Base-by-base conservation (phyloP, 2,329 filamentous ascomycete genomes). In the Calycina marina region DNA sequence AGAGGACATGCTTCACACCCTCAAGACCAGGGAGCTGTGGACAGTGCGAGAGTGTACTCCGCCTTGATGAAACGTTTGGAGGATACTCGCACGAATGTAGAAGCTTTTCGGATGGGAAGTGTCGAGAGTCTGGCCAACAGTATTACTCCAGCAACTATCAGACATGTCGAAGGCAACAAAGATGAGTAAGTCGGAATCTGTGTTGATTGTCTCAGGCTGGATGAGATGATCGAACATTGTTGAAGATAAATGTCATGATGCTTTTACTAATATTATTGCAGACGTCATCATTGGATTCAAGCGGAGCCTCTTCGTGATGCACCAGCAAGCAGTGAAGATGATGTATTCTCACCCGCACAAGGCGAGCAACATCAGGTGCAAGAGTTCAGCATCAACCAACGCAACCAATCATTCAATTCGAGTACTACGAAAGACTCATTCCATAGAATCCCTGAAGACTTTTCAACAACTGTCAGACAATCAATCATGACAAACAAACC, bases 11-110 rank as follows among this genome's bases (percentile, higher is more conserved):
- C 32, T 6, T 33, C 37, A 15, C 11, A 16, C 15, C 40, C 42
- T 14, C 29, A 34, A 6, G 26, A 34, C 12, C 39, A 44, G 32
- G 44, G 56, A 0, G n/a, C n/a, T n/a, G 56, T 71, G 14, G 63
- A 75, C 35, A 72, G 68, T 37, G 62, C 72, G 24, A 62, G 66
- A 20, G 61, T 79, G 3, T 78, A 75, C 44, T 71, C 69, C 4
- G 74, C 72, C 2, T 55, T 80, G n/a, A 69, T 78, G 54, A 67
- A 67, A 39, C 59, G 62, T 18, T 51, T 72, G 25, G 52, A 60
- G 6, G 58, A 63, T 8, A 58, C 56, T 2, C 36, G 45, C 25
- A 29, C 39, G 17, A 47, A 41, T n/a, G 39, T 41, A 15, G 37
- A 40, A 12, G 37, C 37, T 14, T 35, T 35, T n/a, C 34, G 35